Conservation (phyloP, 305 asterid genomes). For the Striga hermonthica region DNA sequence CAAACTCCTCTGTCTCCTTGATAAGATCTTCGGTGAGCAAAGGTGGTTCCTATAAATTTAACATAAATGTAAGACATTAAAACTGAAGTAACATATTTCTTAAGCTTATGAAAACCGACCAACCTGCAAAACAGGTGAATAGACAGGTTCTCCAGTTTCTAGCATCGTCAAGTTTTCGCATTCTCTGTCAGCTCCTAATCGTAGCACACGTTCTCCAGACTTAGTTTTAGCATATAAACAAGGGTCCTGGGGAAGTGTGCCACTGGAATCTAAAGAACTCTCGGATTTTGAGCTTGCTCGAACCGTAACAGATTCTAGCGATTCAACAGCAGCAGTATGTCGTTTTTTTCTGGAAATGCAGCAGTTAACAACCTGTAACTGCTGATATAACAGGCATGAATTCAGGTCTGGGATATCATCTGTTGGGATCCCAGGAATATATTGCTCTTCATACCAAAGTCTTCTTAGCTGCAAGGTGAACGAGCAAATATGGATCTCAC, state of each 20-base stretch:
- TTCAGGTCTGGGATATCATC: slow-evolving; percentile 86
- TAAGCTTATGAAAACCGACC: slow-evolving; percentile 33
- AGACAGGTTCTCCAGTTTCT: slow-evolving; percentile 92
- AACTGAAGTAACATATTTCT: slow-evolving; percentile 29
- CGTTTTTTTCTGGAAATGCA: slow-evolving; percentile 91
- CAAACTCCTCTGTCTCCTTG: slow-evolving; percentile 98
- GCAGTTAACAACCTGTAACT: slow-evolving; percentile 93
- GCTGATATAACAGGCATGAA: slow-evolving; percentile 91
- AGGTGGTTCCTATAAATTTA: slow-evolving; percentile 73
- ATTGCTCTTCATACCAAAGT: slow-evolving; percentile 88
- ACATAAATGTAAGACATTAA: slow-evolving; percentile 29
- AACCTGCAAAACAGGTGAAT: slow-evolving; percentile 93
- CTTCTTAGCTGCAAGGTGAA: slow-evolving; percentile 69
- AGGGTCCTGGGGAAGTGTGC: slow-evolving; percentile 40
- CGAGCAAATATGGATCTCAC: slow-evolving; percentile 28
- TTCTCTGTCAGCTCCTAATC: slow-evolving; percentile 79
- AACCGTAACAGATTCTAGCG: slow-evolving; percentile 57
- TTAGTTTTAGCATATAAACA: slow-evolving; percentile 62
- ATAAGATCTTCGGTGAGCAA: slow-evolving; percentile 91
- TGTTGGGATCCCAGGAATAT: slow-evolving; percentile 84
- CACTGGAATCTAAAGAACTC: slow-evolving; percentile 44
- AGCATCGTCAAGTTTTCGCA: slow-evolving; percentile 74
- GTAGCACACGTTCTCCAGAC: slow-evolving; percentile 76
- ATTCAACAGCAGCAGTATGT: slow-evolving; percentile 63
- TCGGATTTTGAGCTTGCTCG: slow-evolving; percentile 47